Evolutionary conservation across 2,329 filamentous ascomycete genomes (phyloP).

Genomic region (Hymenoscyphus infarciens): DNA sequence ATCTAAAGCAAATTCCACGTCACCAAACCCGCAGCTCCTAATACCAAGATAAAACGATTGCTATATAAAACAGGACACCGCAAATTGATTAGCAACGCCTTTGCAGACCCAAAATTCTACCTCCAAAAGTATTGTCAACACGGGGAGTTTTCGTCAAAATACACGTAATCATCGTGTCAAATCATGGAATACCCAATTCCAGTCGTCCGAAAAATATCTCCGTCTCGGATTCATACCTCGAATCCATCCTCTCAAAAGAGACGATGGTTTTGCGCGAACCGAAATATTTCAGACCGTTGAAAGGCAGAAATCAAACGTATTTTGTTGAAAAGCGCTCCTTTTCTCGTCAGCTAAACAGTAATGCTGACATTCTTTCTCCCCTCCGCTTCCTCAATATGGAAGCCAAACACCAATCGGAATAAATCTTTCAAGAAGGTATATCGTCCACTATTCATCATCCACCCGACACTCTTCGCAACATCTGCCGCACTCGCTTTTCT

Average conservation of each 20-base stretch:
- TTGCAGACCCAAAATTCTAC: slow-evolving; percentile 11
- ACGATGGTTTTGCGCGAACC: not conserved
- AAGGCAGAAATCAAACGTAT: not conserved
- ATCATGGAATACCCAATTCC: not conserved
- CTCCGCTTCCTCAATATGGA: slow-evolving; percentile 74
- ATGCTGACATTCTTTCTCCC: slow-evolving; percentile 63
- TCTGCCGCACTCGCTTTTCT: slow-evolving; percentile 67
- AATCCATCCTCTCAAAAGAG: not conserved
- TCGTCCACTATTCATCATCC: slow-evolving; percentile 68
- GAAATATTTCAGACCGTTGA: not conserved
- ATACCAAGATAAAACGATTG: slow-evolving; percentile 16
- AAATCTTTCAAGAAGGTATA: slow-evolving; percentile 80
- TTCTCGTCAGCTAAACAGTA: slow-evolving; percentile 41
- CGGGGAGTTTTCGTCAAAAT: not conserved
- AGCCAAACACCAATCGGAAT: slow-evolving; percentile 80
- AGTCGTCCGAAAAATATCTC: not conserved
- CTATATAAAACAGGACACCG: slow-evolving; percentile 13
- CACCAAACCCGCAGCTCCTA: slow-evolving; percentile 12
- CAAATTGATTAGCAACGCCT: slow-evolving; percentile 16
- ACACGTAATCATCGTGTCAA: too few species aligned
- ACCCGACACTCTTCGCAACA: slow-evolving; percentile 72
- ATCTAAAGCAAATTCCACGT: slow-evolving; percentile 22
- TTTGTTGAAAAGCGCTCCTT: not conserved
- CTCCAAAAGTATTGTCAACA: not conserved
- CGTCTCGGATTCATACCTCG: not conserved